A percentile compares a stretch with the other conserved stretches of the same genome.
phyloP scores from a whole-genome alignment of 768 basidiomycete species.

The Leucocoprinus birnbaumii region DNA sequence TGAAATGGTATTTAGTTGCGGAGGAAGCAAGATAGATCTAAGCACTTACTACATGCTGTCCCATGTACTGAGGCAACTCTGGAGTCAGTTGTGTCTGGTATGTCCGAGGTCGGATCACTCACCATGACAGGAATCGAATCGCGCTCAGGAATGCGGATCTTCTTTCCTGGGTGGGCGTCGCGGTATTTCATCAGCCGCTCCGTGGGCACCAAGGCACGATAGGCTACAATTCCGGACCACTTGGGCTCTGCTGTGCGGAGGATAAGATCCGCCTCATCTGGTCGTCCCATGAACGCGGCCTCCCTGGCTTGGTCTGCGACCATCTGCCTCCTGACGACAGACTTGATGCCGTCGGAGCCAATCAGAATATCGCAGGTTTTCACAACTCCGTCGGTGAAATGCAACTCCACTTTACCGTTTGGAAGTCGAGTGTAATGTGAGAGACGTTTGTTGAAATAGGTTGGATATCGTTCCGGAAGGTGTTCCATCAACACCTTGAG shows the following conservation, averaged over 20 bases:
- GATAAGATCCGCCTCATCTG: slow-evolving; percentile 14
- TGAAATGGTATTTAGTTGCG: background rate
- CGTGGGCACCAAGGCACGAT: slow-evolving; percentile 29
- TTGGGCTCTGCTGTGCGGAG: slow-evolving; percentile 21
- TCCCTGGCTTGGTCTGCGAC: slow-evolving; percentile 18
- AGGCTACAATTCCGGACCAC: slow-evolving; percentile 39
- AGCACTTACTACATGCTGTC: slow-evolving; percentile 25
- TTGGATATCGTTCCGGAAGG: slow-evolving; percentile 31
- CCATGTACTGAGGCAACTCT: slow-evolving; percentile 24
- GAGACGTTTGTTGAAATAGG: slow-evolving; percentile 40
- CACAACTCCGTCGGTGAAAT: slow-evolving; percentile 45
- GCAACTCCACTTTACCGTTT: slow-evolving; percentile 20
- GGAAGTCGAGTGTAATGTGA: slow-evolving; percentile 31
- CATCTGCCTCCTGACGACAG: slow-evolving; percentile 25
- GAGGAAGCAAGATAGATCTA: background rate
- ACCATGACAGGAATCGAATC: slow-evolving; percentile 25
- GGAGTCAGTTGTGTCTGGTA: background rate
- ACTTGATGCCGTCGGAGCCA: slow-evolving; percentile 36
- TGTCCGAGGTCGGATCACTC: slow-evolving; percentile 6
- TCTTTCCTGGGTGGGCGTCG: slow-evolving; percentile 22
- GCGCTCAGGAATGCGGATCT: slow-evolving; percentile 20
- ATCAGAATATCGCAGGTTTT: slow-evolving; percentile 49
- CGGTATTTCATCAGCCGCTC: slow-evolving; percentile 19
- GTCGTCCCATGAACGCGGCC: slow-evolving; percentile 11
- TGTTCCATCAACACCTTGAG: slow-evolving; percentile 42